Evolutionary conservation across 805 yeast genomes (phyloP), one percentile per base, ranked within the genome.

Genomic region (Yamadazyma laniorum): DNA sequence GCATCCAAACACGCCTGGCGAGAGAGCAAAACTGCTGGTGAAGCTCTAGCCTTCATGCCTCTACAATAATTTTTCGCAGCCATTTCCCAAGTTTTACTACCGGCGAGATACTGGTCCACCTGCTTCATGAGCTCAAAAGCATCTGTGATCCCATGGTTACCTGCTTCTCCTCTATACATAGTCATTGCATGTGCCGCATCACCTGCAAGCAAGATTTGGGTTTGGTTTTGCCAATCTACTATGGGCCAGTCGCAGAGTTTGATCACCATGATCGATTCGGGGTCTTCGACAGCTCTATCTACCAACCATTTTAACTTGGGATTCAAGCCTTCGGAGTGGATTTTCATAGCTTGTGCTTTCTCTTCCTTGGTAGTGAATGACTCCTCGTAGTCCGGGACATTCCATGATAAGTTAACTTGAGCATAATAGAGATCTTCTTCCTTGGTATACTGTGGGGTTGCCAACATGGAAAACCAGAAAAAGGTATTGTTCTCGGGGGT

Each of bases 1-100:
- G 60, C 59, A 42, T 54, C 59, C 15, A 54, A 12, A 32, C 59
- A 54, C 2, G 60, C 59, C 25, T 54, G 53, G 36, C 60, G 43
- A 2, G 53, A 50, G 5, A 55, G 28, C 7, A 53, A 35, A 12
- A 53, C 57, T 3, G 56, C 57, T 4, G 44, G 48, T 3, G 26
- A 19, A 5, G 53, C 47, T 25, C 53, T 32, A 6, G 44, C 22
- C 34, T 45, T 43, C 5, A 49, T 34, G 8, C 22, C 34, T 9
- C 18, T 13, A 30, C 49, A 39, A 34, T 48, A 50, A 25, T 35
- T 30, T 9, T 35, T 16, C 2, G 37, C 47, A 19, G 45, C 49
- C 6, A 32, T 37, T 12, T 23, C 25, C 53, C 53, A 49, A 14
- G 40, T n/a, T 17, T 35, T 25, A 4, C 17, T 15, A 16, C 43